Percentiles rank a stretch among this genome's conserved stretches.
These are phyloP conservation scores for Monosporozyma solicola DNA, from an alignment of 805 yeast species.

Conservation along the genomic window DNA sequence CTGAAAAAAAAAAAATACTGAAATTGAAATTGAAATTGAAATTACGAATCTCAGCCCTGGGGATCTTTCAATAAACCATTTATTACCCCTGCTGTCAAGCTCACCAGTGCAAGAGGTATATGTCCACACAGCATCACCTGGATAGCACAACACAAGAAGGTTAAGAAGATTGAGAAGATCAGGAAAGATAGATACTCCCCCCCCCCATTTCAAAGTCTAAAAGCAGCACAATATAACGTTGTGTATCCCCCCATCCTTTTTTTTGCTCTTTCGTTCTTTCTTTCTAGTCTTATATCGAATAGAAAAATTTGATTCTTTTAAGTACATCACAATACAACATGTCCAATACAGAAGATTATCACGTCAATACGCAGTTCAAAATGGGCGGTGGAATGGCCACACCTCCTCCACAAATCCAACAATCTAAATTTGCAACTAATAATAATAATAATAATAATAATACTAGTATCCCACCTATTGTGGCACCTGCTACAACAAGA, in stretches of 20 bases:
- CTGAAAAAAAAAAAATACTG: too few relatives aligned
- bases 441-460: background rate
- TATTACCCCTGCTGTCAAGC: too few relatives aligned
- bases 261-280: background rate
- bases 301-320: background rate
- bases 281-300: background rate
- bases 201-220: too few relatives aligned
- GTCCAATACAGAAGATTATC: conserved; percentile 16
- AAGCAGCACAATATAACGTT: background rate
- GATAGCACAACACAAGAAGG: too few relatives aligned
- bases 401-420: background rate
- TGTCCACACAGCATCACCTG: too few relatives aligned
- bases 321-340: background rate
- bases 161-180: too few relatives aligned
- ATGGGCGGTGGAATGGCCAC: conserved; percentile 18
- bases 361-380: conserved; percentile 23
- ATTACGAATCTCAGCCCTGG: too few relatives aligned
- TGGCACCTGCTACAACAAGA: conserved; percentile 27
- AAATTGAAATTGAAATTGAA: too few relatives aligned
- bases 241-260: background rate
- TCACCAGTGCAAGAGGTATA: too few relatives aligned
- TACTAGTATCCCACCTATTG: background rate
- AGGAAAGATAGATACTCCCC: too few relatives aligned
- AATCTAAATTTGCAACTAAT: background rate
- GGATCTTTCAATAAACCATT: too few relatives aligned